Base-by-base conservation (phyloP, 805 yeast species). In the Kockiozyma suomiensis region DNA sequence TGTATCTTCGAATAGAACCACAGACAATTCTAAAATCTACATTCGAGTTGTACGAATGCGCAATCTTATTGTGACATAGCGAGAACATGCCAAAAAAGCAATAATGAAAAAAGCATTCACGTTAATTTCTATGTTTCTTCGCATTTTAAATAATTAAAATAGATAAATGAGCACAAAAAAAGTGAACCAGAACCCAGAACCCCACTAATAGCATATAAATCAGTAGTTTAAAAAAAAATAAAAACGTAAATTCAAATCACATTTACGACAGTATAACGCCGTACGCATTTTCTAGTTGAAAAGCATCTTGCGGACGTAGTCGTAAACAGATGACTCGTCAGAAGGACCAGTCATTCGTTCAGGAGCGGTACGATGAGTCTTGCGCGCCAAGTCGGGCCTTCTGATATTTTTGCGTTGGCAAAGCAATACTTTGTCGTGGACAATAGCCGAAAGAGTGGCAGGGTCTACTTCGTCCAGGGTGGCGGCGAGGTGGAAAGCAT, bases 221-320 rank as follows among this genome's bases (percentile, higher is more conserved):
- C 12, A 37, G 13, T 4, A 7, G 3, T 15, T 4, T 25, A 19
- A 17, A 30, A 28, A 8, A 30, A 13, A 10, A 4, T 4, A 45
- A 30, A 45, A 32, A 45, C 35, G n/a, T n/a, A n/a, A 26, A 43
- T 21, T 26, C 32, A 41, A 15, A 48, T 17, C 33, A 30, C 33
- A 10, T 30, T 30, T 6, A 7, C 33, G 6, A 10, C 33, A 10
- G 10, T 30, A 30, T 30, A 10, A 6, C 6, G 33, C 10, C 33
- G 10, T 30, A 7, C 33, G 33, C 10, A 6, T 30, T 30, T 3
- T 19, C 41, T 43, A 51, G 23, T 46, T 19, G 32, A 52, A 42
- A 32, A 52, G 37, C 3, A 43, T 19, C 37, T 21, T 37, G 17
- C 56, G 50, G 19, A 52, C 43, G 42, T 43, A 43, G 38, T 37